Base-by-base conservation (phyloP, 2,329 filamentous ascomycete species). In the Scopulariopsis brevicaulis region DNA sequence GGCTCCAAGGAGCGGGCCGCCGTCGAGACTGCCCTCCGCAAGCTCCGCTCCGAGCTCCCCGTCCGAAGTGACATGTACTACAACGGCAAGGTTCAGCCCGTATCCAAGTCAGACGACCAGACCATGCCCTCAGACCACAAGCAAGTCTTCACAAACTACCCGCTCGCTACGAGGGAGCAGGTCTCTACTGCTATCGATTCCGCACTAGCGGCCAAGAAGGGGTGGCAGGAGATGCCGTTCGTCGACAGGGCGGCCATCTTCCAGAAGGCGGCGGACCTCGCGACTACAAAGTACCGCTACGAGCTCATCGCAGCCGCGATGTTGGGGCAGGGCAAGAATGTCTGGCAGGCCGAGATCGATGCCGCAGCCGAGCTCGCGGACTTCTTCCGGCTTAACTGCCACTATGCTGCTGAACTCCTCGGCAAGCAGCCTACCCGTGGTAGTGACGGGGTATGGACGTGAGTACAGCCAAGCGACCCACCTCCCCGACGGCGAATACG, bases 241-340 rank as follows among this genome's bases (percentile, higher is more conserved):
- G 62, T 63, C 14, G 69, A 72, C 58, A 63, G 65, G n/a, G 70
- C 68, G 4, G 65, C 70, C n/a, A 68, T 73, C 37, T 73, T 71
- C 63, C 62, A 65, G 22, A 61, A 65, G 32, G 70, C 70, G 1
- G 67, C 69, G 1, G 67, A 69, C 46, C 64, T 72, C 8, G 63
- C 69, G 5, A 61, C 65, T 2, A 60, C 57, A 1, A 65, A 64
- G 53, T 68, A 67, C 55, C 59, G 64, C 12, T 60, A 65, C 37
- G 65, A 72, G 24, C 60, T 73, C 1, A 68, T 73, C 22, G 71
- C 70, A 1, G 69, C 72, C 2, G 72, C 71, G 1, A 73, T 73
- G 71, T 62, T 74, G 2, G 71, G 71, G 7, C 71, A 73, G 60
- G 71, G 71, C 37, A 74, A 73, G 64, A 74, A 71, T 59, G 64